A percentile compares a stretch with the other conserved stretches of the same genome.
phyloP scores from a whole-genome alignment of 208 protist species.

The Histomonas meleagridis region DNA sequence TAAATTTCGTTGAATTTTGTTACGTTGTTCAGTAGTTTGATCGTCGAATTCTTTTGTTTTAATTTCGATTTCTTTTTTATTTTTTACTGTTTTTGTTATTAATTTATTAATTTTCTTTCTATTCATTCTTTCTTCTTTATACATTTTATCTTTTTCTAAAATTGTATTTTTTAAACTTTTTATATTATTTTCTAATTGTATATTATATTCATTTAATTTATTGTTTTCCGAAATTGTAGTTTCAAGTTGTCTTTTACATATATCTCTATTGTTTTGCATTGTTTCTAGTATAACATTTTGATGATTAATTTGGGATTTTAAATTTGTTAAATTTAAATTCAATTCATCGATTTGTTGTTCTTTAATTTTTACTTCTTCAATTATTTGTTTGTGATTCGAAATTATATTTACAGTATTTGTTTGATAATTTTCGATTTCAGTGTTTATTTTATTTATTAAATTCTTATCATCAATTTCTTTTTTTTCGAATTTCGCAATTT shows the following conservation, averaged over 20 bases:
- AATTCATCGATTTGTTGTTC: background rate
- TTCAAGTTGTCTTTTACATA: background rate
- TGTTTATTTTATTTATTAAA: background rate
- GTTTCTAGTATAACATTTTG: background rate
- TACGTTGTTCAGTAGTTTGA: background rate
- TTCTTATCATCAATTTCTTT: background rate
- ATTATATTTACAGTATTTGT: background rate
- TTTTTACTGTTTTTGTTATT: background rate
- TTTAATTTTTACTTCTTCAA: constrained; percentile 15
- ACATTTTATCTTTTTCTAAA: background rate
- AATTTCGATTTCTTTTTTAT: background rate
- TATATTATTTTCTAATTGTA: background rate
- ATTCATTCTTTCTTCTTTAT: background rate
- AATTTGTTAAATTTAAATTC: background rate
- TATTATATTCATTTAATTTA: background rate
- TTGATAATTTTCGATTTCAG: background rate
- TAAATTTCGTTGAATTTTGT: background rate
- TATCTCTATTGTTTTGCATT: background rate
- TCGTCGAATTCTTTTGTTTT: background rate
- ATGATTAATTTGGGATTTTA: background rate
- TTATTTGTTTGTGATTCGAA: background rate
- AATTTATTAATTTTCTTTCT: background rate
- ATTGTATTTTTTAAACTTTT: background rate
- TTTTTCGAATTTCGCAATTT: constrained; percentile 60
- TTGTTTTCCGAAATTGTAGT: background rate